Percentiles rank a stretch among this genome's conserved stretches.
Conservation (phyloP, 1,284 basidiomycete genomes). For the Moesziomyces sp. region DNA sequence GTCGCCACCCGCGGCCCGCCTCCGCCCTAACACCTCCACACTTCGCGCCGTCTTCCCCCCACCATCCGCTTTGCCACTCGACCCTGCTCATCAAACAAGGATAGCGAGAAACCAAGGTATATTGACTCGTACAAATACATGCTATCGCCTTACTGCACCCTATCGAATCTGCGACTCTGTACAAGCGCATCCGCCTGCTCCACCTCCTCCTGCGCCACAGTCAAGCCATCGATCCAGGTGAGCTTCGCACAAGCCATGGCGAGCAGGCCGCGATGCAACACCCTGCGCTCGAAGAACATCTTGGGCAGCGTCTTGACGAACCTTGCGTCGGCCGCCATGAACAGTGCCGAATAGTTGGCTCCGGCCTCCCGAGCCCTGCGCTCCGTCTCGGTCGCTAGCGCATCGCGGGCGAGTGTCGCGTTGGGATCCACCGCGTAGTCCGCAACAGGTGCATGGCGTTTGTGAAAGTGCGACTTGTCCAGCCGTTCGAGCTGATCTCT, state of each 20-base stretch:
- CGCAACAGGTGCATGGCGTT: conserved; percentile 40
- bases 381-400: conserved; percentile 24
- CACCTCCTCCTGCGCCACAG: conserved; percentile 55
- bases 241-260: conserved; percentile 63
- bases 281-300: conserved; percentile 40
- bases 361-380: conserved; percentile 9
- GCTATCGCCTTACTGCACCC: not conserved
- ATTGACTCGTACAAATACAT: conserved; percentile 5
- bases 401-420: conserved; percentile 20
- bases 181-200: conserved; percentile 52
- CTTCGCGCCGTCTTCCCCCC: too few relatives aligned
- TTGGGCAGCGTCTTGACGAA: conserved; percentile 59
- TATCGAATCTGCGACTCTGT: conserved; percentile 30
- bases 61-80: too few relatives aligned
- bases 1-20: conserved; percentile 3
- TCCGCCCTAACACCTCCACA: not conserved
- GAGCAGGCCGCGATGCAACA: conserved; percentile 61
- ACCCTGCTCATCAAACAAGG: too few relatives aligned
- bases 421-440: conserved; percentile 33
- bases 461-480: conserved; percentile 66
- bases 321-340: conserved; percentile 51
- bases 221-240: conserved; percentile 62
- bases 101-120: too few relatives aligned
- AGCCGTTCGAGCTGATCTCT: conserved; percentile 35
- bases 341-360: conserved; percentile 40